These are phyloP conservation scores for Arabis alpina DNA, from an alignment of 345 rosid genomes.

Conservation along the genomic window DNA sequence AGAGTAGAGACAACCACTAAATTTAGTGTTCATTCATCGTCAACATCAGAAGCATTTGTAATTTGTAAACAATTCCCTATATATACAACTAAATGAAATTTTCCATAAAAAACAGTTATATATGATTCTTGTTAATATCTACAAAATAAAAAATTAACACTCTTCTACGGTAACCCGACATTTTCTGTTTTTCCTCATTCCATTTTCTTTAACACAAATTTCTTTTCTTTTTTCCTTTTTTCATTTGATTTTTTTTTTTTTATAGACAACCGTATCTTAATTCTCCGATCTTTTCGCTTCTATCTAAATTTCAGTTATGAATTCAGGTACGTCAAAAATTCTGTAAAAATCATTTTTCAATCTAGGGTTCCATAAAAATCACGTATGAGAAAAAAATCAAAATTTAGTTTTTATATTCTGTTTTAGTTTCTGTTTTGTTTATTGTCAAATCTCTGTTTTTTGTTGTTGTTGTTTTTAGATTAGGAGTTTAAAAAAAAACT, in stretches of 20 bases:
- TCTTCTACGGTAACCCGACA: conserved; percentile 31
- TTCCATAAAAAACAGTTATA: not conserved
- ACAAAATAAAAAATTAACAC: not conserved
- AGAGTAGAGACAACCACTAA: conserved; percentile 31
- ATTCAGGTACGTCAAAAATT: conserved; percentile 23
- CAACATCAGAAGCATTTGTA: conserved; percentile 14
- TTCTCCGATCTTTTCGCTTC: conserved; percentile 28
- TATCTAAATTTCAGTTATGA: conserved; percentile 27
- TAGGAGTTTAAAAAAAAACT: too few species aligned
- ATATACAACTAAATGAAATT: conserved; percentile 3
- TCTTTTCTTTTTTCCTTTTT: not conserved
- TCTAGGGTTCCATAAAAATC: conserved; percentile 1
- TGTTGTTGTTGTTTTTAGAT: too few species aligned
- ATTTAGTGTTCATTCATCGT: not conserved
- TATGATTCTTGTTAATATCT: not conserved
- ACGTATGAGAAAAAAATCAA: not conserved
- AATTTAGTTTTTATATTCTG: not conserved
- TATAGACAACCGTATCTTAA: conserved; percentile 16
- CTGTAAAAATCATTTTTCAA: not conserved
- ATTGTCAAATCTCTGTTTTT: too few species aligned
- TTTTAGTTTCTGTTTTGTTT: conserved; percentile 4
- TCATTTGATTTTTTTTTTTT: not conserved
- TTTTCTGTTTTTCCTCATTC: conserved; percentile 14
- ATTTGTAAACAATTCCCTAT: conserved; percentile 19
- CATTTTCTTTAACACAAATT: not conserved